phyloP scores from a whole-genome alignment of 805 yeast species.

The Starmerella asiatica region DNA sequence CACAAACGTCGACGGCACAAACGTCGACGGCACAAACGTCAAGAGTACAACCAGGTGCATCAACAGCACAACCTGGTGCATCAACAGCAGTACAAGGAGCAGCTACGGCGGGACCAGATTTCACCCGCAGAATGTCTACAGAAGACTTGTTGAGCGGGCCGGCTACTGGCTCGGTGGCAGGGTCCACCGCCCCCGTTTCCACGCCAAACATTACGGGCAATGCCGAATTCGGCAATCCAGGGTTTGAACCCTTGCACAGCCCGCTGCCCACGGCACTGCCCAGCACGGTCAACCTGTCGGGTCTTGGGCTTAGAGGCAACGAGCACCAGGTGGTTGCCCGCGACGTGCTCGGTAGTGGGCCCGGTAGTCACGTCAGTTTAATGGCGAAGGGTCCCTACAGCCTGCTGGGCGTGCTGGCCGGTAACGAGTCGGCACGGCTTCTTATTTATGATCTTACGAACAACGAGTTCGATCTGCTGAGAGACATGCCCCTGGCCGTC shows the following conservation, averaged over 20 bases:
- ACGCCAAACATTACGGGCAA: not conserved
- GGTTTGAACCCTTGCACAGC: not conserved
- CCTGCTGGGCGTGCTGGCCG: constrained; percentile 27
- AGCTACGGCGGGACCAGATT: not conserved
- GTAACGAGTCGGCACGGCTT: constrained; percentile 21
- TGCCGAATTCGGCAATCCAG: not conserved
- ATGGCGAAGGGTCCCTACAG: constrained; percentile 17
- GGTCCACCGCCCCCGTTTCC: too few species aligned
- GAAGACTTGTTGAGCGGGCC: constrained; percentile 1
- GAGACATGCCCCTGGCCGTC: constrained; percentile 27
- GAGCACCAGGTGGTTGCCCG: constrained; percentile 25
- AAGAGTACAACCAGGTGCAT: too few species aligned
- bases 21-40: not conserved
- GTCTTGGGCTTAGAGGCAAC: constrained; percentile 12
- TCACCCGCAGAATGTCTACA: not conserved
- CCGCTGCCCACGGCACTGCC: constrained; percentile 5
- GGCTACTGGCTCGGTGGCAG: not conserved
- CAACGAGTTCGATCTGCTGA: constrained; percentile 21
- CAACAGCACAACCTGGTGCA: too few species aligned
- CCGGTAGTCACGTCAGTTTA: constrained; percentile 25
- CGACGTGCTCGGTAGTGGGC: constrained; percentile 22
- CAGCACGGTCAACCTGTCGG: constrained; percentile 3
- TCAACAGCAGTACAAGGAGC: not conserved
- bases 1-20: too few species aligned
- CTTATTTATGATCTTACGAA: constrained; percentile 18